Evolutionary conservation across 495 filamentous ascomycete species (phyloP).

Genomic region (Neurospora hispaniola): DNA sequence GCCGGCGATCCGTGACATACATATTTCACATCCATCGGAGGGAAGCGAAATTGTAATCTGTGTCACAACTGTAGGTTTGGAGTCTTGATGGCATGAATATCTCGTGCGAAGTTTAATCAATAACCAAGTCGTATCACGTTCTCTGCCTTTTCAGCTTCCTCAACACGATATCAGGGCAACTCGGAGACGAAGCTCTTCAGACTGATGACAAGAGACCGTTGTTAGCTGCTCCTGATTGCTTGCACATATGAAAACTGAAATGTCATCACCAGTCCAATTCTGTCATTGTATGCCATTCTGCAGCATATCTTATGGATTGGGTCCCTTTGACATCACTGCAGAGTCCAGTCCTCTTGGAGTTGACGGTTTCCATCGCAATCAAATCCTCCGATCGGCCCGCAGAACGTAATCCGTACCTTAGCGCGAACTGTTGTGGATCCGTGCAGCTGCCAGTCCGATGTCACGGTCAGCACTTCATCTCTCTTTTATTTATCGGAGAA

Average conservation of each 20-base stretch:
- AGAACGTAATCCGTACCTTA: neutral
- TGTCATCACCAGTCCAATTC: neutral
- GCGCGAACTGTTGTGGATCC: neutral
- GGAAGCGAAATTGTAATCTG: neutral
- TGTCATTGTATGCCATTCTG: neutral
- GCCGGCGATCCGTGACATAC: too few relatives aligned
- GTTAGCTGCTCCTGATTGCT: neutral
- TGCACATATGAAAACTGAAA: neutral
- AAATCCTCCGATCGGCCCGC: neutral
- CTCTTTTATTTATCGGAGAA: neutral
- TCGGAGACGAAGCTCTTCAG: neutral
- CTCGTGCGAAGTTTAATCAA: too few relatives aligned
- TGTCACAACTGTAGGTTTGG: neutral
- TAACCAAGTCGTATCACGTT: neutral
- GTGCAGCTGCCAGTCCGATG: neutral
- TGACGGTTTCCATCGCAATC: neutral
- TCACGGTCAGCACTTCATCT: neutral
- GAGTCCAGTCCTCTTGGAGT: neutral
- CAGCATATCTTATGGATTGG: neutral
- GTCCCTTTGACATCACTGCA: neutral
- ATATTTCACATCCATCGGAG: neutral
- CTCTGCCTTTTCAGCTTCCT: neutral
- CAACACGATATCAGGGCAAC: neutral
- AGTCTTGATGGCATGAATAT: neutral
- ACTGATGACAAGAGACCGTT: neutral